These are phyloP conservation scores for Rubia yunnanensis DNA, from an alignment of 257 asterid genomes.

Conservation along the genomic window DNA sequence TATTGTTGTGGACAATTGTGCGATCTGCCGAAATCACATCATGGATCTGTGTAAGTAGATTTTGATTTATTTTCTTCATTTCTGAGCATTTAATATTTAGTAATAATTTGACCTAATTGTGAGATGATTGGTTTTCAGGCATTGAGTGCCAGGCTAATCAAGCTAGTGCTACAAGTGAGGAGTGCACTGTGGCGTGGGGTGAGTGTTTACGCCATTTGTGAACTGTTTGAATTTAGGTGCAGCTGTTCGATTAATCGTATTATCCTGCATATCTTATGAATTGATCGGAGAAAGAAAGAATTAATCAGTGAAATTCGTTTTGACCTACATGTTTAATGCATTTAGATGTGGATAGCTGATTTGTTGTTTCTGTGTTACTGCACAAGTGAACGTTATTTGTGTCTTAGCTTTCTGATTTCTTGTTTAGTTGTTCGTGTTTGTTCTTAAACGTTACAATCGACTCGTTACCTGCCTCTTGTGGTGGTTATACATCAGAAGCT, in stretches of 20 bases:
- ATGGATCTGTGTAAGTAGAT: conserved; percentile 85
- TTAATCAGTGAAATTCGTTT: too few relatives aligned
- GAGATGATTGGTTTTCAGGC: conserved; percentile 26
- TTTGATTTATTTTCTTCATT: not conserved
- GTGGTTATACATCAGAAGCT: not conserved
- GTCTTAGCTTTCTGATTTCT: too few relatives aligned
- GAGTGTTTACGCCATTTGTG: conserved; percentile 14
- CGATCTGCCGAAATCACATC: conserved; percentile 92
- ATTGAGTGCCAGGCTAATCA: conserved; percentile 98
- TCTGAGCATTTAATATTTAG: too few relatives aligned
- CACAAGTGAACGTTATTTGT: too few relatives aligned
- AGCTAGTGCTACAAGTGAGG: conserved; percentile 97
- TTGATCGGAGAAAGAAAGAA: too few relatives aligned
- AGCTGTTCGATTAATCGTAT: not conserved
- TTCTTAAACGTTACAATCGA: not conserved
- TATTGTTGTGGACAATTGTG: conserved; percentile 92
- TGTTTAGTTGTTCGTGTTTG: not conserved
- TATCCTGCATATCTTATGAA: not conserved
- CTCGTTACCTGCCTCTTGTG: not conserved
- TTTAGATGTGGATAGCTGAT: too few relatives aligned
- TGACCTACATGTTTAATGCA: too few relatives aligned
- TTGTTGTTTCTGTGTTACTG: too few relatives aligned
- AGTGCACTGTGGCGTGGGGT: conserved; percentile 99
- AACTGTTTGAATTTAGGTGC: not conserved
- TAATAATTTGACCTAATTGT: not conserved